A percentile compares a stretch with the other conserved stretches of the same genome.
phyloP scores from a whole-genome alignment of 2,329 filamentous ascomycete species.

The Onygena corvina region DNA sequence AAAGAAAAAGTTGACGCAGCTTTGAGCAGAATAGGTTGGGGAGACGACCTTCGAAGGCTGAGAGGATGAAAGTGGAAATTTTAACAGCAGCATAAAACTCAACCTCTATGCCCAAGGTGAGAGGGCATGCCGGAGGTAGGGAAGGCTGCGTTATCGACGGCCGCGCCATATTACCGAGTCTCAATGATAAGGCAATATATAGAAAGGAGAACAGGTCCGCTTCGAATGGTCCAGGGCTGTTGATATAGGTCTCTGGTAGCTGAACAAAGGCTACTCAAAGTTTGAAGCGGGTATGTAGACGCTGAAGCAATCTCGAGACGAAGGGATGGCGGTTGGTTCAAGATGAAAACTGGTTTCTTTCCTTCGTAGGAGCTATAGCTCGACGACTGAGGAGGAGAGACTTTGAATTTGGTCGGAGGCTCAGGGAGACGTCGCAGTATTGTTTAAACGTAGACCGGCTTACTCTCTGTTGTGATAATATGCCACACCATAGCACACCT shows the following conservation, averaged over 20 bases:
- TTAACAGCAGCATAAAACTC: conserved; percentile 15
- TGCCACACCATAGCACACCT: neutral
- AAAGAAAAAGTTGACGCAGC: conserved; percentile 9
- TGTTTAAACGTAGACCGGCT: neutral
- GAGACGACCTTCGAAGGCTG: conserved; percentile 5
- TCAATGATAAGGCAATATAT: neutral
- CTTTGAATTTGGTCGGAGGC: neutral
- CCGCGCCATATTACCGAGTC: neutral
- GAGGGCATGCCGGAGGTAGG: neutral
- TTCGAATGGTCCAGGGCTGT: too few relatives aligned
- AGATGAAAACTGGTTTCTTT: too few relatives aligned
- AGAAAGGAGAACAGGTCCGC: neutral
- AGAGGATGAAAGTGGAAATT: conserved; percentile 9
- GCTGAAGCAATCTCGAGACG: too few relatives aligned
- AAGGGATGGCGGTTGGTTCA: too few relatives aligned
- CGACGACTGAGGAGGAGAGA: neutral
- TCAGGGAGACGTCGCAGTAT: conserved; percentile 1
- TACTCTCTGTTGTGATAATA: neutral
- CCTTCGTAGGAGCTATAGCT: too few relatives aligned
- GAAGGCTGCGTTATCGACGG: neutral
- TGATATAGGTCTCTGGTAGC: too few relatives aligned
- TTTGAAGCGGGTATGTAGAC: too few relatives aligned
- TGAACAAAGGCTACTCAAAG: too few relatives aligned
- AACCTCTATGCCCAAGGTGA: conserved; percentile 15
- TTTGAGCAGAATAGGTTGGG: conserved; percentile 10